Evolutionary conservation across 140 eudicot genomes (phyloP).

Genomic region (Ambrosia hybrid): DNA sequence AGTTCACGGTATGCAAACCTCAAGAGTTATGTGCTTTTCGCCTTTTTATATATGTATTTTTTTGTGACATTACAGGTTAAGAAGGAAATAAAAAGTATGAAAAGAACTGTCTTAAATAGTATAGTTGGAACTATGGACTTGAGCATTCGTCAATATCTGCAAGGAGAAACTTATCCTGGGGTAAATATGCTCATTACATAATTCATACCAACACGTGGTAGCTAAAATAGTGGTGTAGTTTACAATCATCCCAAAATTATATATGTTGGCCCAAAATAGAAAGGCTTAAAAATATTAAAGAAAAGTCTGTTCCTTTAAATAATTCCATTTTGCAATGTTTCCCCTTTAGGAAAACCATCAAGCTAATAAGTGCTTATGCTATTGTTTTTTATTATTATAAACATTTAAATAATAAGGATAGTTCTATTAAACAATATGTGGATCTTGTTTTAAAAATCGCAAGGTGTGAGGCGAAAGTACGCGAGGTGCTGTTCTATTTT

Average conservation of each 20-base stretch:
- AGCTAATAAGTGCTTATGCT: no score
- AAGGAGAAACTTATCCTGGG: slow-evolving; percentile 89
- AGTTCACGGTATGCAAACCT: slow-evolving; percentile 12
- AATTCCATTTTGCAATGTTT: neutral
- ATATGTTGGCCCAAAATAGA: no score
- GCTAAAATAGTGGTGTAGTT: slow-evolving; percentile 9
- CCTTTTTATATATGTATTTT: neutral
- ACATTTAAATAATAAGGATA: no score
- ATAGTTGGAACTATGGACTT: slow-evolving; percentile 86
- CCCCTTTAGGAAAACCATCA: no score
- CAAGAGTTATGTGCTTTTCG: slow-evolving; percentile 3
- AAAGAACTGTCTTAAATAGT: slow-evolving; percentile 77
- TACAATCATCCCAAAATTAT: neutral
- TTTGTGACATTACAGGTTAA: slow-evolving; percentile 50
- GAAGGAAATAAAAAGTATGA: slow-evolving; percentile 67
- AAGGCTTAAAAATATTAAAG: neutral
- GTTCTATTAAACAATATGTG: no score
- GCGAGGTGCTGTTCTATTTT: no score
- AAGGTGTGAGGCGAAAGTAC: no score
- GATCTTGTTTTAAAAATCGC: no score
- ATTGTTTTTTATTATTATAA: no score
- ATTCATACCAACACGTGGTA: neutral
- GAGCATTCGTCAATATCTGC: slow-evolving; percentile 72
- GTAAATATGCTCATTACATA: slow-evolving; percentile 28
- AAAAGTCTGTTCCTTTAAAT: neutral